Percentiles rank a stretch among this genome's conserved stretches.
Conservation (phyloP, 2,329 filamentous ascomycete species). For the Pestalotiopsis sp. region DNA sequence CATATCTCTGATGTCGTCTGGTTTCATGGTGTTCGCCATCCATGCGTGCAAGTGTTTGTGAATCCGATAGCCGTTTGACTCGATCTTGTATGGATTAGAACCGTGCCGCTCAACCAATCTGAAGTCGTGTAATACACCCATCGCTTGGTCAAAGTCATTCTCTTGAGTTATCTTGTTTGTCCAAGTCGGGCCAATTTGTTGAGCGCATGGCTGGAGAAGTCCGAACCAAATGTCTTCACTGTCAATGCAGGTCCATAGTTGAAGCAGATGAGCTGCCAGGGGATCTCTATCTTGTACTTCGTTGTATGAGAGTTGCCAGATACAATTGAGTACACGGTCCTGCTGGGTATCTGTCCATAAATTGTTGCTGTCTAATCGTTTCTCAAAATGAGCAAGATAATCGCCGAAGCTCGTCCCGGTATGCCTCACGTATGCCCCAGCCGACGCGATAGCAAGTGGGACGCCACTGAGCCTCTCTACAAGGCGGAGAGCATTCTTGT, state of each 20-base stretch:
- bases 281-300: slow-evolving; percentile 35
- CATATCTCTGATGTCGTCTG: slow-evolving; percentile 15
- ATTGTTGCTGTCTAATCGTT: slow-evolving; percentile 35
- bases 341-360: slow-evolving; percentile 33
- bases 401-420: slow-evolving; percentile 36
- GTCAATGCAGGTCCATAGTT: slow-evolving; percentile 19
- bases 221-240: slow-evolving; percentile 20
- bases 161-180: slow-evolving; percentile 13
- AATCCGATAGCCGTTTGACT: slow-evolving; percentile 18
- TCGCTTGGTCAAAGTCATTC: slow-evolving; percentile 12
- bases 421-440: slow-evolving; percentile 45
- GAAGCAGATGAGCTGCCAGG: slow-evolving; percentile 16
- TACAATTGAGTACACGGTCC: slow-evolving; percentile 36
- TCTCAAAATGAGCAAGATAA: slow-evolving; percentile 35
- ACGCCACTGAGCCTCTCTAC: slow-evolving; percentile 42
- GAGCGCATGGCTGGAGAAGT: slow-evolving; percentile 10
- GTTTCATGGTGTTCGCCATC: slow-evolving; percentile 19
- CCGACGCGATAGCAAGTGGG: slow-evolving; percentile 47
- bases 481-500: slow-evolving; percentile 32
- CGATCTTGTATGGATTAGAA: not conserved
- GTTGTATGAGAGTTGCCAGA: slow-evolving; percentile 41
- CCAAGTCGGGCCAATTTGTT: slow-evolving; percentile 6
- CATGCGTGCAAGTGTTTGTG: slow-evolving; percentile 31
- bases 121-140: slow-evolving; percentile 14
- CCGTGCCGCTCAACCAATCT: slow-evolving; percentile 14